phyloP scores from a whole-genome alignment of 768 basidiomycete species.

The Serpula lacrymans region DNA sequence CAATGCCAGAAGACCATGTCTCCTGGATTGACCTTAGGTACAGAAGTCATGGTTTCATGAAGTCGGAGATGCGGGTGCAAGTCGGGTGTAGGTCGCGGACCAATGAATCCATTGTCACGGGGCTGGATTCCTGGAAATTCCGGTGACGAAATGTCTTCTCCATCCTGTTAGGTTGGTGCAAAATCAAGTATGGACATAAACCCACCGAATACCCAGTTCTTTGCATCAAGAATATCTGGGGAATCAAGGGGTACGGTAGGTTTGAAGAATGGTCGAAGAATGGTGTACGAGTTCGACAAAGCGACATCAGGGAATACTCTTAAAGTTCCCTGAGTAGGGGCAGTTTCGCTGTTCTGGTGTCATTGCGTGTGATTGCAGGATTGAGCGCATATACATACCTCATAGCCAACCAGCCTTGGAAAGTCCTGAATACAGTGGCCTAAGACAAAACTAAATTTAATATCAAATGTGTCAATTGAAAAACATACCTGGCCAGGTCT shows the following conservation, averaged over 20 bases:
- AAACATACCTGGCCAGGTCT: constrained; percentile 44
- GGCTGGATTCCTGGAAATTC: constrained; percentile 51
- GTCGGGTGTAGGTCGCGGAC: constrained; percentile 47
- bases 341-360: constrained; percentile 47
- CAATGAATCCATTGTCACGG: constrained; percentile 22
- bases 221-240: constrained; percentile 41
- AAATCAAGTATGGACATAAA: constrained; percentile 11
- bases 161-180: neutral
- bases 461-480: neutral
- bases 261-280: constrained; percentile 75
- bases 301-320: constrained; percentile 65
- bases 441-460: constrained; percentile 13
- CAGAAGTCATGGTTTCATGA: constrained; percentile 61
- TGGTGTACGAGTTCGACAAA: constrained; percentile 67
- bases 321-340: constrained; percentile 65
- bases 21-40: constrained; percentile 70
- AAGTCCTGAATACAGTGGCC: constrained; percentile 55
- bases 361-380: constrained; percentile 6
- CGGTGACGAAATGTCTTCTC: constrained; percentile 45
- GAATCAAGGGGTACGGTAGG: constrained; percentile 39
- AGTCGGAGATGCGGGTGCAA: constrained; percentile 69
- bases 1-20: constrained; percentile 82
- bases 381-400: constrained; percentile 37
- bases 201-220: constrained; percentile 52
- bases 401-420: constrained; percentile 77